These are phyloP conservation scores for Aspergillus neotritici DNA, from an alignment of 2,329 filamentous ascomycete genomes.

Conservation along the genomic window DNA sequence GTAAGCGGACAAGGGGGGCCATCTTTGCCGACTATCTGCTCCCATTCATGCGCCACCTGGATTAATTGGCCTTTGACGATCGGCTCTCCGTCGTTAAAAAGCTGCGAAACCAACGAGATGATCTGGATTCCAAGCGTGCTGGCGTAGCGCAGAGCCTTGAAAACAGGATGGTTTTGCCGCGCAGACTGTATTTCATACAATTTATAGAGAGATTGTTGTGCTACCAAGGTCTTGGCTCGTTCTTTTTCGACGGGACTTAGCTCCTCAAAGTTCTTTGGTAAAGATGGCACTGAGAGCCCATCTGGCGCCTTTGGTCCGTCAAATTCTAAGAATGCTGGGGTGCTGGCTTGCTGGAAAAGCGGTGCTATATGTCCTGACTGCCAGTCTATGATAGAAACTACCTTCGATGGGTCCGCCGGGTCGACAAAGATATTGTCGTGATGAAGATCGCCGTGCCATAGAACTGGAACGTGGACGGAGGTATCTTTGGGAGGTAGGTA, in stretches of 20 bases:
- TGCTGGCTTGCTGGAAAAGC: constrained; percentile 4
- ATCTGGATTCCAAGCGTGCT: constrained; percentile 1
- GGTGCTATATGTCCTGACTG: constrained; percentile 8
- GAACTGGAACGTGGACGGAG: constrained; percentile 20
- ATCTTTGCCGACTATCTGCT: background rate
- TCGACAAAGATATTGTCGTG: constrained; percentile 23
- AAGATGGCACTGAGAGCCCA: background rate
- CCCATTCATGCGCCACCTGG: constrained; percentile 1
- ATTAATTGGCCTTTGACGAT: constrained; percentile 1
- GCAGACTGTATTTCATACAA: constrained; percentile 3
- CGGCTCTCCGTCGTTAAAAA: constrained; percentile 6
- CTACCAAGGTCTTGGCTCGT: constrained; percentile 1
- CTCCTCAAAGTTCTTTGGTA: background rate
- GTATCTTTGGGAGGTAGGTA: constrained; percentile 10
- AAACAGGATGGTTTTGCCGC: background rate
- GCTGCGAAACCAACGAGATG: background rate
- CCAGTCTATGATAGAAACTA: constrained; percentile 9
- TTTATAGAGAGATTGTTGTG: constrained; percentile 2
- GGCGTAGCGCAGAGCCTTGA: background rate
- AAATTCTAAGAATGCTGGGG: constrained; percentile 6
- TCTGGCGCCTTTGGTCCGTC: constrained; percentile 5
- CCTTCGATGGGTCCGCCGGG: constrained; percentile 3
- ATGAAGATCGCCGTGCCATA: constrained; percentile 17
- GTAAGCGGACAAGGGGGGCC: background rate
- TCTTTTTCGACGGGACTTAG: constrained; percentile 1